A percentile compares a stretch with the other conserved stretches of the same genome.
Evolutionary conservation across 768 basidiomycete genomes (phyloP).

Genomic region (Cystoderma amianthinum): DNA sequence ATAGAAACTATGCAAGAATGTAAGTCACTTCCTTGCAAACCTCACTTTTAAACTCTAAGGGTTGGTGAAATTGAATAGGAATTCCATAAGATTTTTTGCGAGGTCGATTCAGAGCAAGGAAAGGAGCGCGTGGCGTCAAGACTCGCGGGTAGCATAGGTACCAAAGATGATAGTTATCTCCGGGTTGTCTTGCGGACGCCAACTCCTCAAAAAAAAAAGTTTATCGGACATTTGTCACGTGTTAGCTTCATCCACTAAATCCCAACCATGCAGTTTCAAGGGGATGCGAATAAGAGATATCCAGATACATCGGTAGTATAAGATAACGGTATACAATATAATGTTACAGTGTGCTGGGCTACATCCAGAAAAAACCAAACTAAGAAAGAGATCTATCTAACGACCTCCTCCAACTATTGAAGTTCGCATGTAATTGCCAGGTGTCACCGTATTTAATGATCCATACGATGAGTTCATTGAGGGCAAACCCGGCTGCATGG

Average conservation of each 20-base stretch:
- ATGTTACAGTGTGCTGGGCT: neutral
- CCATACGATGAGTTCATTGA: slow-evolving; percentile 49
- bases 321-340: neutral
- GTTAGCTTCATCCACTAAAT: neutral
- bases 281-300: neutral
- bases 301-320: neutral
- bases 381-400: slow-evolving; percentile 12
- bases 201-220: neutral
- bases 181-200: neutral
- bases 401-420: slow-evolving; percentile 49
- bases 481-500: slow-evolving; percentile 35
- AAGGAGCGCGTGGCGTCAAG: neutral
- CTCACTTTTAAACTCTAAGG: too few relatives aligned
- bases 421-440: slow-evolving; percentile 49
- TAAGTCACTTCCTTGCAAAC: too few relatives aligned
- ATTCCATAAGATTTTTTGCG: neutral
- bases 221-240: too few relatives aligned
- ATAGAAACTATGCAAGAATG: too few relatives aligned
- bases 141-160: neutral
- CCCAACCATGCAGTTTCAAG: neutral
- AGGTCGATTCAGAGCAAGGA: neutral
- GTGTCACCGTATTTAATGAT: slow-evolving; percentile 50
- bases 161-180: neutral
- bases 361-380: neutral
- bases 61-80: too few relatives aligned